Base-by-base conservation (phyloP, 345 rosid species). In the Iberis pinnata region DNA sequence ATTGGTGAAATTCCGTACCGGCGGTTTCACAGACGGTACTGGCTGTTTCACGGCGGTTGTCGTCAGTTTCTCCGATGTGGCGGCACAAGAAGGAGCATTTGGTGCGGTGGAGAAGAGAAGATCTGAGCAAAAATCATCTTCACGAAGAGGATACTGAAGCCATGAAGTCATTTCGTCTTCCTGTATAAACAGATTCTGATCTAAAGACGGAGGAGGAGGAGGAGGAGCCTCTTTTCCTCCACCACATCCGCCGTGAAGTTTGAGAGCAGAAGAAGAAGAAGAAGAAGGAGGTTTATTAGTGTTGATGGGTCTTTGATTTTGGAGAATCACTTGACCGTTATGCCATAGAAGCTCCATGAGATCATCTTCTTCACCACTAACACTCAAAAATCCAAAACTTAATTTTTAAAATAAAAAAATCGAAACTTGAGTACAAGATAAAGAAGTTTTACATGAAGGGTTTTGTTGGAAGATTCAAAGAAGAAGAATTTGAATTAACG, bases 151-250 rank as follows among this genome's bases (percentile, higher is more conserved):
- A 63, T 66, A 73, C 33, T 80, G 88, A 56, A 84, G 92, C 98
- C 98, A 87, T 3, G 92, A 76, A n/a, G 84, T 60, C 95, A 87
- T 84, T 67, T 90, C 98, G 40, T 82, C 95, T 65, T 90, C 98
- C 22, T 87, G 95, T 54, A 84, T 80, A 53, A 90, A 82, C 14
- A 84, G 80, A 48, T 69, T 72, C 12, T 73, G 69, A 58, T 65
- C 61, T 25, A 38, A 33, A 5, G 17, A 9, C 7, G 32, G 32
- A 3, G 31, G 31, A 39, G 69, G 63, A 40, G 39, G 29, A 12
- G 68, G 20, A 4, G 71, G 27, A 22, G 68, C 61, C 12, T 37
- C 55, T 3, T 48, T 22, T 40, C 22, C 50, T 45, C 15, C 40
- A 5, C 15, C 42, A n/a, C n/a, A n/a, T n/a, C n/a, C 32, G 13